Evolutionary conservation across 176 grass and related monocot genomes (phyloP).

Genomic region (Tuctoria greenei): DNA sequence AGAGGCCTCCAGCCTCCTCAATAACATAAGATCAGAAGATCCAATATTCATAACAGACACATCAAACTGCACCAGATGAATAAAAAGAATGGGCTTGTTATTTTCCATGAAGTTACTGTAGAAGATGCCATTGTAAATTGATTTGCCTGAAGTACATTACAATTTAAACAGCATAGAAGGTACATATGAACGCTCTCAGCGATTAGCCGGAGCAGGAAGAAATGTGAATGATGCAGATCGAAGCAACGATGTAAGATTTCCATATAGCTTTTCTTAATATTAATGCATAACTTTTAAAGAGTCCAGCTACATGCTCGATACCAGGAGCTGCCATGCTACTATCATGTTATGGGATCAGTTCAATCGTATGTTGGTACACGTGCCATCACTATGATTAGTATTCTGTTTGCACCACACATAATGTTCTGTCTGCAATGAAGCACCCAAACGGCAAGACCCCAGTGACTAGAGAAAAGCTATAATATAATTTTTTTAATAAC

Average conservation of each 20-base stretch:
- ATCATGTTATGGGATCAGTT: neutral
- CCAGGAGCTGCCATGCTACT: neutral
- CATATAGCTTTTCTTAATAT: neutral
- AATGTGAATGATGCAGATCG: slow-evolving; percentile 25
- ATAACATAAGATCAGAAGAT: too few species aligned
- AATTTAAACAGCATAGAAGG: slow-evolving; percentile 46
- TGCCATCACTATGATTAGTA: neutral
- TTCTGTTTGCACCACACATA: neutral
- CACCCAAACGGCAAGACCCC: neutral
- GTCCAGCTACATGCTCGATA: neutral
- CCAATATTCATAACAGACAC: too few species aligned
- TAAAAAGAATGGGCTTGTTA: too few species aligned
- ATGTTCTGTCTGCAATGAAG: neutral
- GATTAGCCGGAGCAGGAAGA: slow-evolving; percentile 25
- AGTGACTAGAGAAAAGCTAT: neutral
- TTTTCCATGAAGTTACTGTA: too few species aligned
- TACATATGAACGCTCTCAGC: slow-evolving; percentile 49
- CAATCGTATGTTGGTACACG: neutral
- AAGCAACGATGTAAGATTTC: slow-evolving; percentile 34
- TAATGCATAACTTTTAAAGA: slow-evolving; percentile 1
- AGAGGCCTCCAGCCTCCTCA: too few species aligned
- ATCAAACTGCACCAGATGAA: too few species aligned
- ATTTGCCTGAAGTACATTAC: neutral
- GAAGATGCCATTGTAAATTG: neutral
- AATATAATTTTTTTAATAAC: slow-evolving; percentile 14